These are phyloP conservation scores for Neonectria sp. DNA, from an alignment of 2,329 filamentous ascomycete species.

Conservation along the genomic window DNA sequence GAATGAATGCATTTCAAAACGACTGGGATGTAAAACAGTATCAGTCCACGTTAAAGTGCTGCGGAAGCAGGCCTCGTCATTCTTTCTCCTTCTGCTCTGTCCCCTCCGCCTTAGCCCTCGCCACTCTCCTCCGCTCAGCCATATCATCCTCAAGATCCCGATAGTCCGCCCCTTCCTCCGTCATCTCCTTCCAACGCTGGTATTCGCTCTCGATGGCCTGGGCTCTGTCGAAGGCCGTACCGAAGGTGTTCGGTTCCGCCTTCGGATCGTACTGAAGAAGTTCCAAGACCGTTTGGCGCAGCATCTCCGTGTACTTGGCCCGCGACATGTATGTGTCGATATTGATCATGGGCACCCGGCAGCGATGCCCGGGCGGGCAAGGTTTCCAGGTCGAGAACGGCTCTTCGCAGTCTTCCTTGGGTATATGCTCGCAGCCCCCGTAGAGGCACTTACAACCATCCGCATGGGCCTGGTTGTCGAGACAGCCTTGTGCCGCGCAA, in stretches of 20 bases:
- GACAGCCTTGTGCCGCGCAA: constrained; percentile 49
- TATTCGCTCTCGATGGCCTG: constrained; percentile 45
- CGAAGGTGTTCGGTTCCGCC: background rate
- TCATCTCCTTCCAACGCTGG: constrained; percentile 49
- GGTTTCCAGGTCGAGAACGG: constrained; percentile 22
- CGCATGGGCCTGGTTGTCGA: constrained; percentile 36
- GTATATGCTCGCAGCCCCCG: constrained; percentile 45
- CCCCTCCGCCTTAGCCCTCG: constrained; percentile 9
- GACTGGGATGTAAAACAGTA: background rate
- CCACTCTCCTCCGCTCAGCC: constrained; percentile 22
- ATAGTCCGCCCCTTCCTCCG: constrained; percentile 50
- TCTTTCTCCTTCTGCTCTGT: background rate
- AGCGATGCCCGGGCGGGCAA: constrained; percentile 39
- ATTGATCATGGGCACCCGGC: constrained; percentile 47
- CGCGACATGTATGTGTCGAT: constrained; percentile 47
- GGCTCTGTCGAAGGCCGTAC: constrained; percentile 9
- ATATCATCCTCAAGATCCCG: constrained; percentile 52
- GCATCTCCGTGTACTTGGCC: constrained; percentile 47
- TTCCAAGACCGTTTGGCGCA: constrained; percentile 42
- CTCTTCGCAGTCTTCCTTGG: constrained; percentile 27
- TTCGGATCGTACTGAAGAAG: constrained; percentile 46
- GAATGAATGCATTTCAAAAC: background rate
- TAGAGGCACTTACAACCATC: constrained; percentile 41
- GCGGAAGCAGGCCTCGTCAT: background rate
- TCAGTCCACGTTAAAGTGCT: background rate